A percentile compares a stretch with the other conserved stretches of the same genome.
phyloP scores from a whole-genome alignment of 2,329 filamentous ascomycete genomes.

The Diplodia seriata region DNA sequence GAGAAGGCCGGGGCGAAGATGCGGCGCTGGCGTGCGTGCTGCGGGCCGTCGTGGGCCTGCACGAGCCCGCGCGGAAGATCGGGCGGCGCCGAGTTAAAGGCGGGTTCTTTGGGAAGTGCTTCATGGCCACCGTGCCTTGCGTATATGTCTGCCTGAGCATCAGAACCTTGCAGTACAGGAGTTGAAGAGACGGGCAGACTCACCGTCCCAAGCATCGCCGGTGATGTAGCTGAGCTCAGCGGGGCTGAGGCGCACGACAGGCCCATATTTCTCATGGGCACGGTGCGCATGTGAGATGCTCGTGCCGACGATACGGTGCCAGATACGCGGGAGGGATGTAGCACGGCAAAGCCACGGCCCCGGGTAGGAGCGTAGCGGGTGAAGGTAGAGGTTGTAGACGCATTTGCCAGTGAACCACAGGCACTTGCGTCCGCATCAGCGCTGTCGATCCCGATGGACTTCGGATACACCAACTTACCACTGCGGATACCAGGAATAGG shows the following conservation, averaged over 20 bases:
- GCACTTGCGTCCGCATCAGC: background rate
- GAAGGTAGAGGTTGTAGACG: conserved; percentile 29
- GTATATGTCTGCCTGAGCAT: conserved; percentile 40
- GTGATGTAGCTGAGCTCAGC: conserved; percentile 50
- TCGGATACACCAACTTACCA: no score
- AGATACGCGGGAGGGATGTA: conserved; percentile 3
- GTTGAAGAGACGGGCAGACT: no score
- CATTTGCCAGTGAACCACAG: conserved; percentile 14
- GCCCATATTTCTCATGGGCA: conserved; percentile 50
- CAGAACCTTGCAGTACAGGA: background rate
- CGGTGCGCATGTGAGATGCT: background rate
- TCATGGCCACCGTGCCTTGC: conserved; percentile 35
- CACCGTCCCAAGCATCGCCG: conserved; percentile 45
- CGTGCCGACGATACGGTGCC: conserved; percentile 7
- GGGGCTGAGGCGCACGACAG: conserved; percentile 51
- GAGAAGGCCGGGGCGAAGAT: conserved; percentile 46
- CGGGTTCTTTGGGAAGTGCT: conserved; percentile 18
- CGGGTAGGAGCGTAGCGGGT: conserved; percentile 31
- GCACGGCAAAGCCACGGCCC: conserved; percentile 27
- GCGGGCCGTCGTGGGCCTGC: conserved; percentile 48
- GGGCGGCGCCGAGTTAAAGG: conserved; percentile 35
- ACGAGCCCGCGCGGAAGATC: conserved; percentile 47
- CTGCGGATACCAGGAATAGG: no score
- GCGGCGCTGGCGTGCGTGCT: conserved; percentile 51
- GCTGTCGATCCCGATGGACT: no score